A percentile compares a stretch with the other conserved stretches of the same genome.
Conservation (phyloP, 208 protist species). For the Blechomonas ayalai region DNA sequence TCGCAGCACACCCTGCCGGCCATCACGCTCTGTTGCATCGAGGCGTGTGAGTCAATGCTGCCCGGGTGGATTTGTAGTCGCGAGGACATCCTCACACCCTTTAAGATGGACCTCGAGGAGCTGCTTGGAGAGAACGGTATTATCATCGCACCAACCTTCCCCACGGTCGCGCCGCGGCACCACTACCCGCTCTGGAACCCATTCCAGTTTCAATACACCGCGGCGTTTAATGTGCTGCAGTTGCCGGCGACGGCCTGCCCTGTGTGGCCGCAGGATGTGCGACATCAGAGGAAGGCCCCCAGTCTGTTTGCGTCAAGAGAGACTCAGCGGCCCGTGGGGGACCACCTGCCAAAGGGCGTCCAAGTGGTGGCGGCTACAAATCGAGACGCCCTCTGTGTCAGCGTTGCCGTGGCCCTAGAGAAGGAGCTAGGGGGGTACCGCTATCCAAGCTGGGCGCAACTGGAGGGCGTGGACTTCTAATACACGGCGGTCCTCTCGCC, state of each 20-base stretch:
- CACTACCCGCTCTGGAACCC: conserved; percentile 58
- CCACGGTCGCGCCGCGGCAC: conserved; percentile 53
- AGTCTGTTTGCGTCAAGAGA: conserved; percentile 11
- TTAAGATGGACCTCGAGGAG: conserved; percentile 59
- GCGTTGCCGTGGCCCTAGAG: conserved; percentile 50
- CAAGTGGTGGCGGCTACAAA: conserved; percentile 59
- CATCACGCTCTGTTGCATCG: conserved; percentile 60
- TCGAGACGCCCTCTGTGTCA: conserved; percentile 68
- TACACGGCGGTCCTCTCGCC: too few species aligned
- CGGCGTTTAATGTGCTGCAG: conserved; percentile 81
- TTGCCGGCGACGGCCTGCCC: conserved; percentile 68
- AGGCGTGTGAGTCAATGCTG: conserved; percentile 33
- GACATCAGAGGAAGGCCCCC: conserved; percentile 4
- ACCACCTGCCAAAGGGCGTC: conserved; percentile 77
- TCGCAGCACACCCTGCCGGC: conserved; percentile 73
- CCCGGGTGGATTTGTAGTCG: conserved; percentile 32
- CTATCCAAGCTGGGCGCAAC: conserved; percentile 68
- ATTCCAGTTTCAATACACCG: conserved; percentile 84
- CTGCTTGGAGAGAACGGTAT: conserved; percentile 62
- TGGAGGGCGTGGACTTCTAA: conserved; percentile 37
- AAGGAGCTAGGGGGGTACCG: conserved; percentile 66
- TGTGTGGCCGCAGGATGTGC: conserved; percentile 42
- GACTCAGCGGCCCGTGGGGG: conserved; percentile 10
- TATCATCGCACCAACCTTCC: conserved; percentile 70
- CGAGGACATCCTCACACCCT: conserved; percentile 15